phyloP scores from a whole-genome alignment of 2,329 filamentous ascomycete genomes.

The Fusarium dlaminii region DNA sequence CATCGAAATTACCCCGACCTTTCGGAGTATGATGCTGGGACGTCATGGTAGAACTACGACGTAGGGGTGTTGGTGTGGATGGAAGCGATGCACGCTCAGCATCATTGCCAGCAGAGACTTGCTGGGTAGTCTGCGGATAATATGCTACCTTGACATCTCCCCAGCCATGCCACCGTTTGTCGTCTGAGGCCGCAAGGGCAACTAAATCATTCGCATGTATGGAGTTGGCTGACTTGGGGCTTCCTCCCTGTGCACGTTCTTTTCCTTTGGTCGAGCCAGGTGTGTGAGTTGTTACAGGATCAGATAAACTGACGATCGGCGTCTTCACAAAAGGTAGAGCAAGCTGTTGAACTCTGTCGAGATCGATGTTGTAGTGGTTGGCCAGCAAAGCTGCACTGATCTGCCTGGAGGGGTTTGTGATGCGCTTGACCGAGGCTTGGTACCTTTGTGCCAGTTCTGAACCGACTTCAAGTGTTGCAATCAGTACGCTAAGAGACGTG shows the following conservation, averaged over 20 bases:
- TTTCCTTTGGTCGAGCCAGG: constrained; percentile 75
- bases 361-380: constrained; percentile 83
- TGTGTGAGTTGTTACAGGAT: constrained; percentile 63
- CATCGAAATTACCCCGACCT: constrained; percentile 48
- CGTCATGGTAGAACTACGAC: constrained; percentile 70
- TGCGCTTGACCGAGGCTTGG: constrained; percentile 84
- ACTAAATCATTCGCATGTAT: constrained; percentile 87
- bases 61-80: constrained; percentile 78
- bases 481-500: constrained; percentile 81
- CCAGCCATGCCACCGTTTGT: constrained; percentile 77
- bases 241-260: constrained; percentile 66
- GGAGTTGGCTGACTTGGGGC: constrained; percentile 60
- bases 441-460: constrained; percentile 92
- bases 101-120: constrained; percentile 41
- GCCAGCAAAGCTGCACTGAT: constrained; percentile 78
- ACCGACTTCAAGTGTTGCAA: constrained; percentile 80
- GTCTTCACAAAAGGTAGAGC: constrained; percentile 85
- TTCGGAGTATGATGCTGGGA: constrained; percentile 55
- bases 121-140: constrained; percentile 63
- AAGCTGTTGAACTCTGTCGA: constrained; percentile 85
- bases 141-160: constrained; percentile 83
- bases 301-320: constrained; percentile 61
- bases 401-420: constrained; percentile 70
- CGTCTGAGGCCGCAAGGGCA: constrained; percentile 72
- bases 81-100: constrained; percentile 60